Conservation (phyloP, 1,284 basidiomycete species). For the Puccinia novopanici region DNA sequence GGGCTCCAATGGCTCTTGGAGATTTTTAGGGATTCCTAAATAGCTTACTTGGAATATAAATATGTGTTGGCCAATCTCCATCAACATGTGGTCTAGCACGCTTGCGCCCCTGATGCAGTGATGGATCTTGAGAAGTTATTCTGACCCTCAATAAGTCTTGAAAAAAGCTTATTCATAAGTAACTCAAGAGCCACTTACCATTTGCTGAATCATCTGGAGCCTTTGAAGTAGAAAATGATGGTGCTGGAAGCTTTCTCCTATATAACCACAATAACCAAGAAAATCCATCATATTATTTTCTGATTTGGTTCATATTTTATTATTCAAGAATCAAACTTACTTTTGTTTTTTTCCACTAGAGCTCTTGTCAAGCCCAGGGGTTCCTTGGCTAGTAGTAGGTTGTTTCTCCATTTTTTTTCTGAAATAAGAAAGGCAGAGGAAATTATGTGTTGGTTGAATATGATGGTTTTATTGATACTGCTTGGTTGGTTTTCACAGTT, state of each 20-base stretch:
- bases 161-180: constrained; percentile 57
- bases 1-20: too few species aligned
- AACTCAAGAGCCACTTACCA: neutral
- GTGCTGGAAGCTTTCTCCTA: constrained; percentile 24
- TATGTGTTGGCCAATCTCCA: constrained; percentile 74
- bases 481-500: too few species aligned
- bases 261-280: neutral
- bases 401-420: neutral
- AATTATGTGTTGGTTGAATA: neutral
- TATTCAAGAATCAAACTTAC: neutral
- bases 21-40: neutral
- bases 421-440: neutral
- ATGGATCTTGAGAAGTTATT: constrained; percentile 62
- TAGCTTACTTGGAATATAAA: constrained; percentile 64
- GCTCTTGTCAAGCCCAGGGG: neutral
- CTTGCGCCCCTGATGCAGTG: constrained; percentile 74
- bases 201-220: neutral
- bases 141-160: constrained; percentile 63
- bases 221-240: neutral
- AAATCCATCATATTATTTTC: too few species aligned
- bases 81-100: constrained; percentile 74
- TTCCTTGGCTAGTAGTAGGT: neutral
- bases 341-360: neutral
- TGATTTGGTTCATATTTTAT: neutral
- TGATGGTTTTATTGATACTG: too few species aligned